Evolutionary conservation across 495 filamentous ascomycete genomes (phyloP), one percentile per base, ranked within the genome.

Genomic region (Daldinia caldariorum): DNA sequence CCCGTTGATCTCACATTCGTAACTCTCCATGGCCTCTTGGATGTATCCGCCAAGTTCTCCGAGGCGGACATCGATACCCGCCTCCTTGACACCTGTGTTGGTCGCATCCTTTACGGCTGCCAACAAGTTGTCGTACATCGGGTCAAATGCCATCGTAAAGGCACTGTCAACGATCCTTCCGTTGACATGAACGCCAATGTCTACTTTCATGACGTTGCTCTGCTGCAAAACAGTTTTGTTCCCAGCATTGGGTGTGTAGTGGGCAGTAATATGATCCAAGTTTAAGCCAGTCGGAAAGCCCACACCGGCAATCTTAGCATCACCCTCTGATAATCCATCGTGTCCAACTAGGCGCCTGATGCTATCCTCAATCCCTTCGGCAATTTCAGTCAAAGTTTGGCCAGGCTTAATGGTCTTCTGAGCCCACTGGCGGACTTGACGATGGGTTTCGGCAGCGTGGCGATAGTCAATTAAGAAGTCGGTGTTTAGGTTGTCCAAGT

Each of bases 121-220:
- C 14, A 97, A 84, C 14, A 97, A 83, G 66, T 90, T 90, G 74
- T 97, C 93, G 76, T 96, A 97, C 58, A 89, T 88, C 0, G 89
- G 91, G 74, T 97, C 90, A 70, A 93, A 95, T 16, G 92, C 83
- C 84, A 97, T 85, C 12, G 94, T 97, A 77, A 97, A 97, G 5
- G 94, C 94, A 78, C 91, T 94, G 80, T 97, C 94, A 29, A 97
- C 91, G 74, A 97, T 97, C 59, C 90, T 85, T 8, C 94, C 94
- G 75, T 94, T 95, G 73, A 97, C 86, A 69, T 97, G 94, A 8
- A 94, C 92, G 39, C 94, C 94, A 65, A 97, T 93, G 77, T 97
- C 94, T 47, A 97, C 91, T 77, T 94, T 97, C 90, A 97, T 89
- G 34, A 97, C 93, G 79, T 97, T 92, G 53, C 89, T 88, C 58